Conservation (phyloP, 169 alveolate genomes). For the Plasmodium fragile region DNA sequence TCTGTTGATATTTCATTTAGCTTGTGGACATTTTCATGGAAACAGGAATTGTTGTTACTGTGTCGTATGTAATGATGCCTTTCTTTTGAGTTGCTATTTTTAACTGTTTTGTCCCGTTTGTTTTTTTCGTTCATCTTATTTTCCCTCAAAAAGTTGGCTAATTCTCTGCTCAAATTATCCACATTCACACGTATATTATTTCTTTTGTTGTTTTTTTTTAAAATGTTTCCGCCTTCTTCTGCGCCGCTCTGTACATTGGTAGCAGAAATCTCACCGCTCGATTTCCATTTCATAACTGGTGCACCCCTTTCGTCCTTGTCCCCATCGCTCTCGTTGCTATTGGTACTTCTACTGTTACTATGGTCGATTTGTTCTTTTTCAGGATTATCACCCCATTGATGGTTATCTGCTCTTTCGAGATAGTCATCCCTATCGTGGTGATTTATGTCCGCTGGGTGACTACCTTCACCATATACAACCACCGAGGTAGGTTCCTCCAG, state of each 20-base stretch:
- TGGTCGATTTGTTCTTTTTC: not conserved
- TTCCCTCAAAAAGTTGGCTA: not conserved
- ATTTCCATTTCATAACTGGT: not conserved
- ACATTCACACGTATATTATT: not conserved
- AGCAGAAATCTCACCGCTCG: not conserved
- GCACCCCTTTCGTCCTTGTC: not conserved
- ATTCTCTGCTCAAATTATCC: slow-evolving; percentile 2
- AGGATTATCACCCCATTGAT: not conserved
- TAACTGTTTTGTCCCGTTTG: not conserved
- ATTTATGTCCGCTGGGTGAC: not conserved
- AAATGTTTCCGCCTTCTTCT: not conserved
- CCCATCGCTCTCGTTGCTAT: not conserved
- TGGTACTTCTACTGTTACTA: not conserved
- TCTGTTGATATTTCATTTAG: not conserved
- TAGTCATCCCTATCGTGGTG: not conserved
- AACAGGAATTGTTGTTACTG: not conserved
- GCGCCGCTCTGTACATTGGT: not conserved
- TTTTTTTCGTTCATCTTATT: not conserved
- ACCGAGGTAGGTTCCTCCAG: not conserved
- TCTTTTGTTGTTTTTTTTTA: slow-evolving; percentile 9
- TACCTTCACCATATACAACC: not conserved
- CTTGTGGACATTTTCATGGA: slow-evolving; percentile 8
- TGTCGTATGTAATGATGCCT: not conserved
- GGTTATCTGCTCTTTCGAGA: not conserved
- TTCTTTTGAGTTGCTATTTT: slow-evolving; percentile 14